A percentile compares a stretch with the other conserved stretches of the same genome.
Conservation (phyloP, 176 grass and related monocot genomes). For the Sorghum bicolor region DNA sequence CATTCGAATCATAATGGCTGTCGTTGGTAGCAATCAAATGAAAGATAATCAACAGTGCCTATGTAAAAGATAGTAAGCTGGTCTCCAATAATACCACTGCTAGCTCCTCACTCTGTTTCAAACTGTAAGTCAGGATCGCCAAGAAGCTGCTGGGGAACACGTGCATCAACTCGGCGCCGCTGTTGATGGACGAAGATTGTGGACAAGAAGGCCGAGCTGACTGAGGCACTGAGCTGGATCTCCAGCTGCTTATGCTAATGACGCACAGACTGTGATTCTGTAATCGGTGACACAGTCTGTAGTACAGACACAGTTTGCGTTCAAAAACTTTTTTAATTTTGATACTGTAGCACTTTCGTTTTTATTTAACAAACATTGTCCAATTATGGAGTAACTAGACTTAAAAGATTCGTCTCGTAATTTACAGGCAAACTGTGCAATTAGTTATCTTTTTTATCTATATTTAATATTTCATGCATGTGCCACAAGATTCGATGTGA, state of each 20-base stretch:
- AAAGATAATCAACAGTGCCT: neutral
- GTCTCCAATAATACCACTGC: neutral
- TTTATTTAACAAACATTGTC: no score
- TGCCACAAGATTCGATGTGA: no score
- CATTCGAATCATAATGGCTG: neutral
- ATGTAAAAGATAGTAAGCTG: neutral
- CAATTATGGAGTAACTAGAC: no score
- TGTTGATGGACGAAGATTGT: neutral
- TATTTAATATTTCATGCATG: no score
- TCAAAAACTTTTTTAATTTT: no score
- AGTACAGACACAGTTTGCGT: no score
- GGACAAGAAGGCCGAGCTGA: neutral
- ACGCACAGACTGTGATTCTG: neutral
- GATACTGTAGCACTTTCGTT: no score
- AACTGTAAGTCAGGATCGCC: neutral
- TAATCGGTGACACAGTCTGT: neutral
- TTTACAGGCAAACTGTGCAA: no score
- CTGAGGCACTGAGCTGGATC: neutral
- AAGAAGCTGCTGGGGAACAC: neutral
- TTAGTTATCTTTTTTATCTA: no score
- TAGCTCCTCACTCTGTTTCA: neutral
- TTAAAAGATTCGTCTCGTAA: no score
- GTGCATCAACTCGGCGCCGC: neutral
- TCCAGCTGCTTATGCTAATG: neutral
- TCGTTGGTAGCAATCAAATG: neutral